A percentile compares a stretch with the other conserved stretches of the same genome.
These are phyloP conservation scores for Emergomyces africanus DNA, from an alignment of 2,329 filamentous ascomycete genomes.

Conservation along the genomic window DNA sequence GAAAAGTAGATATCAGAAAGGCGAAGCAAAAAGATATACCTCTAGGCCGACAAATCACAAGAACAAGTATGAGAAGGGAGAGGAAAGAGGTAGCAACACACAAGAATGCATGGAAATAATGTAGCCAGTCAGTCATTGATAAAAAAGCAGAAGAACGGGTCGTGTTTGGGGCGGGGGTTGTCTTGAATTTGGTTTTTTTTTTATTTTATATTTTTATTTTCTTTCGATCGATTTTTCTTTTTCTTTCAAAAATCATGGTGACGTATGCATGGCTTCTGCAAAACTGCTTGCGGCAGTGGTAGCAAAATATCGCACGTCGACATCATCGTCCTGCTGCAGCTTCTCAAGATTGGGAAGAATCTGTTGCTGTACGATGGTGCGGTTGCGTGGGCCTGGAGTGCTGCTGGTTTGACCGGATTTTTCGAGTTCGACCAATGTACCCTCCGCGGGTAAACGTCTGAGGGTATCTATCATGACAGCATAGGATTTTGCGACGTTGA, in stretches of 20 bases:
- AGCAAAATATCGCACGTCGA: constrained; percentile 96
- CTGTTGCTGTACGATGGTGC: constrained; percentile 71
- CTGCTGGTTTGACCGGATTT: constrained; percentile 47
- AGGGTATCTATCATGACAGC: constrained; percentile 80
- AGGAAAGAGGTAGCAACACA: background rate
- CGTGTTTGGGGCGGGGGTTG: background rate
- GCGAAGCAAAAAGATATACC: background rate
- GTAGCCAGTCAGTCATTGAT: background rate
- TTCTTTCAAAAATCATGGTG: constrained; percentile 22
- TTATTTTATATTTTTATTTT: background rate
- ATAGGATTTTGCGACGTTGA: constrained; percentile 99
- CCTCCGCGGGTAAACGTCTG: constrained; percentile 76
- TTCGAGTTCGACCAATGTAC: constrained; percentile 73
- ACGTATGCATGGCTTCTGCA: constrained; percentile 44
- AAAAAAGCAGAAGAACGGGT: background rate
- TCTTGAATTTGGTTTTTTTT: background rate
- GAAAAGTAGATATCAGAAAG: constrained; percentile 7
- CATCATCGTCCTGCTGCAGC: constrained; percentile 92
- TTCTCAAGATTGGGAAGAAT: constrained; percentile 87
- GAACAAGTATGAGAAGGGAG: background rate
- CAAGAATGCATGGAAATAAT: background rate
- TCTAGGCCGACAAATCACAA: background rate
- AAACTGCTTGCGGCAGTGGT: constrained; percentile 61
- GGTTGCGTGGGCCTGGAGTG: constrained; percentile 54
- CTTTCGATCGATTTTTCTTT: background rate